Conservation (phyloP, 2,329 filamentous ascomycete genomes). For the Emergomyces pasteurianus region DNA sequence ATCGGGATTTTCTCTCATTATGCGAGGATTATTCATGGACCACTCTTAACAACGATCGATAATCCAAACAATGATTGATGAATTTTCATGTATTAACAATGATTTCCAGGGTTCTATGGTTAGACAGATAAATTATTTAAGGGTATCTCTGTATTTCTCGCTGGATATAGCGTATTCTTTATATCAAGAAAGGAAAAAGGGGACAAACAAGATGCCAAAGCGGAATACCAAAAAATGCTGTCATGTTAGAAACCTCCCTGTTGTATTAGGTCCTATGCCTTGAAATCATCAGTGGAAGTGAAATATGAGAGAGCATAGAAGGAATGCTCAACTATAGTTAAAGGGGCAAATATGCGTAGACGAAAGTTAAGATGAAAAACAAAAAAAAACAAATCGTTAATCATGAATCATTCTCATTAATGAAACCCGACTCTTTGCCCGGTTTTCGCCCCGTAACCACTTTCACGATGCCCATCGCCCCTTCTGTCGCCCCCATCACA, state of each 20-base stretch:
- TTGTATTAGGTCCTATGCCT: not conserved
- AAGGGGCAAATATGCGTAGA: not conserved
- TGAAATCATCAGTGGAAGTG: not conserved
- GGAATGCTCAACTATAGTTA: not conserved
- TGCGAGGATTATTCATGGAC: not conserved
- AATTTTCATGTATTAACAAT: not conserved
- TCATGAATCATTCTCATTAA: not conserved
- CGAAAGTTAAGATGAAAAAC: not conserved
- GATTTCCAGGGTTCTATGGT: not conserved
- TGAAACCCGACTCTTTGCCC: not conserved
- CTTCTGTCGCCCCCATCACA: constrained; percentile 15
- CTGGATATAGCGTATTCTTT: not conserved
- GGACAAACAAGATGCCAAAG: not conserved
- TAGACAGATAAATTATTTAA: not conserved
- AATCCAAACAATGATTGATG: not conserved
- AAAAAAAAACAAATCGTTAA: not conserved
- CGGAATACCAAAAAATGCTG: not conserved
- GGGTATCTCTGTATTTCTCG: not conserved
- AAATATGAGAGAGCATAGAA: not conserved
- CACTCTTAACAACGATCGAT: not conserved
- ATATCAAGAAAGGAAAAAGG: not conserved
- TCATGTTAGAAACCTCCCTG: no score
- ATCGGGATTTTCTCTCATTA: not conserved
- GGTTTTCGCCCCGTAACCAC: constrained; percentile 23
- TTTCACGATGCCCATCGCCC: constrained; percentile 16